These are phyloP conservation scores for Niebla homalea DNA, from an alignment of 495 filamentous ascomycete genomes.

Conservation along the genomic window DNA sequence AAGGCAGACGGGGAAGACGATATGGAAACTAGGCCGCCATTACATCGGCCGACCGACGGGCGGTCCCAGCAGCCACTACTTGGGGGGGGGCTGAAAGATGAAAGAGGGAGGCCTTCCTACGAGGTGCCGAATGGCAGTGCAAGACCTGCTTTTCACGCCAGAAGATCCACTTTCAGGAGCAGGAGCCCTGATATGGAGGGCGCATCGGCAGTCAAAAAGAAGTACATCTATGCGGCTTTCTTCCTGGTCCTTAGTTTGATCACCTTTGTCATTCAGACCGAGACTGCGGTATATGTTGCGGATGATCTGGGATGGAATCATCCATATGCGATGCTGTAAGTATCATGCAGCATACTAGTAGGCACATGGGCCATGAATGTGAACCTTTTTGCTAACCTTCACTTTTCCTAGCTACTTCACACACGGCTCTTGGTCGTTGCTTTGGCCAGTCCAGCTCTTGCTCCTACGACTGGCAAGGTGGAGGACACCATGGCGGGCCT, in stretches of 20 bases:
- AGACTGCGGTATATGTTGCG: slow-evolving; percentile 88
- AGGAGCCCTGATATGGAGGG: slow-evolving; percentile 45
- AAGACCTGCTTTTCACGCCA: slow-evolving; percentile 20
- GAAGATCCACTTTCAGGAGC: slow-evolving; percentile 48
- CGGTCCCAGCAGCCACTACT: slow-evolving; percentile 39
- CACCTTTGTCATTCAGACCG: slow-evolving; percentile 80
- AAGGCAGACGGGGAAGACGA: slow-evolving; percentile 36
- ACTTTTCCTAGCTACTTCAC: slow-evolving; percentile 56
- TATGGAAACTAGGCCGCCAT: slow-evolving; percentile 28
- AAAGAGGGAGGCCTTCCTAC: slow-evolving; percentile 33
- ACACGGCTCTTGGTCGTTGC: slow-evolving; percentile 79
- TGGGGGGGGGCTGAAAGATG: slow-evolving; percentile 33
- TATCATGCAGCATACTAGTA: slow-evolving; percentile 8
- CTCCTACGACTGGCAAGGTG: slow-evolving; percentile 63
- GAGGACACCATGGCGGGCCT: slow-evolving; percentile 63
- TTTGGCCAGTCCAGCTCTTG: slow-evolving; percentile 76
- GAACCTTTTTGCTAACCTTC: background rate
- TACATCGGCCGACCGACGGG: slow-evolving; percentile 36
- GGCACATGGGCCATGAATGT: background rate
- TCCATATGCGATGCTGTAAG: slow-evolving; percentile 93
- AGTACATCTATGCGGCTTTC: slow-evolving; percentile 73
- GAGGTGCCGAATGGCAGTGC: slow-evolving; percentile 21
- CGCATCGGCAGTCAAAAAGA: slow-evolving; percentile 50
- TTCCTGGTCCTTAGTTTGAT: slow-evolving; percentile 71
- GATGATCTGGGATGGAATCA: slow-evolving; percentile 84